Base-by-base conservation (phyloP, 2,329 filamentous ascomycete genomes). In the Xylaria sp. region DNA sequence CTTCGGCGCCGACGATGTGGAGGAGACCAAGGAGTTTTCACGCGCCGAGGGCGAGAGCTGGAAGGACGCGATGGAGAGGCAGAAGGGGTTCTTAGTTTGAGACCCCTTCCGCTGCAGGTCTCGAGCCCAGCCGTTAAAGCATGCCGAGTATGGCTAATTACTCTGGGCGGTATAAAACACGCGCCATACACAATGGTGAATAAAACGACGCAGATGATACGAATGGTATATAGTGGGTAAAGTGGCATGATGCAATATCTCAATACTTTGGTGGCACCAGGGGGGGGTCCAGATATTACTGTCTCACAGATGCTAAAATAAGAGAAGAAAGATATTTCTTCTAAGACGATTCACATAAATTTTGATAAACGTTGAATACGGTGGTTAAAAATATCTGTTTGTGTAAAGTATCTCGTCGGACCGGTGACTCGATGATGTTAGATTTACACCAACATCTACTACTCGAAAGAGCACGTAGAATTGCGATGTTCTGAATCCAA, bases 1-100 rank as follows among this genome's bases (percentile, higher is more conserved):
- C 73, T 84, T 91, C 74, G 87, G 88, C 9, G 80, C 73, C 9
- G 81, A 78, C 2, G 85, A 90, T 66, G 81, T 90, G 12, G 81
- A 83, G 44, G 82, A 81, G 13, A 78, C 81, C 3, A 76, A 81
- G 70, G 82, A 81, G 71, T 87, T 89, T 68, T 76, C 79, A 54
- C 84, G 83, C 63, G 74, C 75, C n/a, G 82, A 78, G 81, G 79
- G 74, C 0, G 77, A 83, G 75, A 81, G 72, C 10, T 90, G 88
- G 88, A 77, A 75, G 10, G 82, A 83, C 18, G 79, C 79, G 9
- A 78, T 88, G 72, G 73, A 74, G 64, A 74, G 71, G 1, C 79
- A 81, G 23, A 65, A 80, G 16, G 35, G 62, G 18, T 87, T 84
- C 82, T 74, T 87, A 23, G 79, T 74, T 18, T 71, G 35, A 66